A percentile compares a stretch with the other conserved stretches of the same genome.
These are phyloP conservation scores for Yamadazyma tumulicola DNA, from an alignment of 805 yeast genomes.

Conservation along the genomic window DNA sequence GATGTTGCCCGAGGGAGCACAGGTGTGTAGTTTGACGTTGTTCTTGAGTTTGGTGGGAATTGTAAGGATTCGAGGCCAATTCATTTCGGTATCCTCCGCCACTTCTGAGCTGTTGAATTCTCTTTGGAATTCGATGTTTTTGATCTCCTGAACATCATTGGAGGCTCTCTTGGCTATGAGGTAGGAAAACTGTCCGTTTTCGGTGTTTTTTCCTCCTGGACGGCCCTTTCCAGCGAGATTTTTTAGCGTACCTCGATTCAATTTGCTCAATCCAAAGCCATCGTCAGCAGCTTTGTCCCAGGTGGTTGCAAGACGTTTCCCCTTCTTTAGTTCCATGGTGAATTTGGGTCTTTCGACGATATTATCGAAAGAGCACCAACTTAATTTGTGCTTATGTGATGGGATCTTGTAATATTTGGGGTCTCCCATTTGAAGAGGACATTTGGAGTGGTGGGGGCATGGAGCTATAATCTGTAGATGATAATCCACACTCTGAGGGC, in stretches of 20 bases:
- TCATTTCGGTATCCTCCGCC: constrained; percentile 20
- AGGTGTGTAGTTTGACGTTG: constrained; percentile 74
- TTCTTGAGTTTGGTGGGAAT: constrained; percentile 77
- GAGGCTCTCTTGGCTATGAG: constrained; percentile 61
- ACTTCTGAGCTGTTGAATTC: constrained; percentile 20
- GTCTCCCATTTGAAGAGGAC: constrained; percentile 81
- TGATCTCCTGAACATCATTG: constrained; percentile 40
- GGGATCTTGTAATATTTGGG: constrained; percentile 60
- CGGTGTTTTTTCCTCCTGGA: constrained; percentile 65
- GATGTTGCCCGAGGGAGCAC: constrained; percentile 73
- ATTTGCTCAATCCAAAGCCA: constrained; percentile 49
- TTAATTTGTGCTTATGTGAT: constrained; percentile 55
- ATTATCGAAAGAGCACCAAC: constrained; percentile 74
- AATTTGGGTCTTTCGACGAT: constrained; percentile 74
- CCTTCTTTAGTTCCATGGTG: constrained; percentile 80
- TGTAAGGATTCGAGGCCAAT: constrained; percentile 72
- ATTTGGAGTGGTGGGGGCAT: constrained; percentile 80
- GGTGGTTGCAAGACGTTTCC: constrained; percentile 63
- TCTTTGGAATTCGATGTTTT: constrained; percentile 37
- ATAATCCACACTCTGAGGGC: constrained; percentile 34
- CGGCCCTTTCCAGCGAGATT: constrained; percentile 73
- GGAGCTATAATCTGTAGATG: constrained; percentile 79
- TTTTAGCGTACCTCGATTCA: constrained; percentile 23
- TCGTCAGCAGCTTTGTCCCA: constrained; percentile 63
- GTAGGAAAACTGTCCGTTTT: constrained; percentile 70